Evolutionary conservation across 2,329 filamentous ascomycete species (phyloP), one percentile per base, ranked within the genome.

Genomic region (Monilinia laxa): DNA sequence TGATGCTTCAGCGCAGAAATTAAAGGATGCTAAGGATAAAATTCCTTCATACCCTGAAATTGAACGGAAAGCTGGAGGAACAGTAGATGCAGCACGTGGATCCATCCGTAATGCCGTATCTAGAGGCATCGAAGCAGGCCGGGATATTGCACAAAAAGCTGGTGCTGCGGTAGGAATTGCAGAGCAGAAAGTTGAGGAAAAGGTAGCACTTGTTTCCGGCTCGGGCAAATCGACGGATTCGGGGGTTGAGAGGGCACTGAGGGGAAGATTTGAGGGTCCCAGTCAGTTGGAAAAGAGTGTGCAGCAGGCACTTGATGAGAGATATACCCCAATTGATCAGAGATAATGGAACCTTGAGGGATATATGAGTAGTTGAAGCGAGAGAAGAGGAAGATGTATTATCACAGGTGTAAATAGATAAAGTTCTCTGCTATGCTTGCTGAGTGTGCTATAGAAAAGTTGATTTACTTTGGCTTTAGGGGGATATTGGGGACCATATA

Each of bases 231-330:
- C 65, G 14, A 6, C 71, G 18, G 70, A 65, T 42, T 73, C 72
- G 5, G 71, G 69, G 35, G 72, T 76, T 20, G 80, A 86, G 72
- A 80, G 77, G 75, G 84, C 84, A 12, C 77, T 87, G 67, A 78
- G 80, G 66, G 80, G 86, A 76, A 79, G 85, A 60, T 87, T 82
- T 70, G 78, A 82, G 75, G 80, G 79, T 70, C 73, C 78, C 6
- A 67, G 70, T 53, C 75, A 76, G 9, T 73, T 80, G 70, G 78
- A 80, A 68, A 82, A 82, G 77, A 83, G 79, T 56, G 82, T 84
- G 25, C 80, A 84, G 69, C 82, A 87, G 73, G 79, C 81, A 53
- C 76, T 88, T 63, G 80, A 78, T 59, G 83, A 87, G 74, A 79
- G 85, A 71, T 88, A 88, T 73, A 80, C 75, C 71, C 81, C 81